These are phyloP conservation scores for Pisolithus sp. DNA, from an alignment of 768 basidiomycete genomes.

Conservation along the genomic window DNA sequence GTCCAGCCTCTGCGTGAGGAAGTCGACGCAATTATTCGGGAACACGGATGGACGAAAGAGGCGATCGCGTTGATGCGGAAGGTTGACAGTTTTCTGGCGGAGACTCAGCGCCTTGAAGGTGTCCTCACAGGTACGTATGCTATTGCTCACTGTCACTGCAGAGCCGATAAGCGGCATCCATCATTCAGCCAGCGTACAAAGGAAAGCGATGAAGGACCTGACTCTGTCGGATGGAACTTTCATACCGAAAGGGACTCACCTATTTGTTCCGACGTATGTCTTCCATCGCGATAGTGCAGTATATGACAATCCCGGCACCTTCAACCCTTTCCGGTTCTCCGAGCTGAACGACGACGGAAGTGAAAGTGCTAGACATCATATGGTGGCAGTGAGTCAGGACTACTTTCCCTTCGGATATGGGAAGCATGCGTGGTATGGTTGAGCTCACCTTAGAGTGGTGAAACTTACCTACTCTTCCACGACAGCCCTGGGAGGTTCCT, in stretches of 20 bases:
- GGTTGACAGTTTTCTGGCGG: constrained; percentile 38
- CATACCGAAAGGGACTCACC: constrained; percentile 27
- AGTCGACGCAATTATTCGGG: constrained; percentile 22
- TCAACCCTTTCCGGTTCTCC: constrained; percentile 46
- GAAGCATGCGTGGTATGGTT: no score
- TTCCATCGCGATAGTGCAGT: no score
- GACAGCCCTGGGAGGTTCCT: constrained; percentile 43
- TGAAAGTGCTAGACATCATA: constrained; percentile 29
- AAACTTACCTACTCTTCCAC: no score
- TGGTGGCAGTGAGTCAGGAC: constrained; percentile 27
- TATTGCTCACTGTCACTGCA: no score
- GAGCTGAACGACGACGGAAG: constrained; percentile 27
- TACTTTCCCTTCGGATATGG: constrained; percentile 16
- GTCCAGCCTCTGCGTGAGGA: constrained; percentile 33
- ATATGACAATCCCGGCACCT: no score
- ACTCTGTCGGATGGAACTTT: constrained; percentile 35
- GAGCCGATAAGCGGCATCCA: no score
- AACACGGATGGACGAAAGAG: constrained; percentile 26
- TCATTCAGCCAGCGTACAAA: no score
- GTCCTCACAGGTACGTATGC: constrained; percentile 14
- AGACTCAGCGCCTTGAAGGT: constrained; percentile 28
- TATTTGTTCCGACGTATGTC: constrained; percentile 17
- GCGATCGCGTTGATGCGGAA: constrained; percentile 27
- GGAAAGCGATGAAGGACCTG: no score
- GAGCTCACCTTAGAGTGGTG: no score